Base-by-base conservation (phyloP, 192 early-diverging fungal species). In the Backusella australiensis region DNA sequence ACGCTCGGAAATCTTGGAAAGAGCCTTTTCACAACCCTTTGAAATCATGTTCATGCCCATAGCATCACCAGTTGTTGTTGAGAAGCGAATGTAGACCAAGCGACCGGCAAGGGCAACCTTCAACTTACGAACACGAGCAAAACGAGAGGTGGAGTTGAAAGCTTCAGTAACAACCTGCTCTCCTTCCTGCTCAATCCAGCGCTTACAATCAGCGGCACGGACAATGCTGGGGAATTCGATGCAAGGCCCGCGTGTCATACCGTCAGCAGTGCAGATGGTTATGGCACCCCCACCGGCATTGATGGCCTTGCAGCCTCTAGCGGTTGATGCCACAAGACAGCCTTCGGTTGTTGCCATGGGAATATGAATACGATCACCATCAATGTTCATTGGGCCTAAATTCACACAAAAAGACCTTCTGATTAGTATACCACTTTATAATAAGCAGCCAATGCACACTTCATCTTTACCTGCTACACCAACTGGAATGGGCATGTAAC, bases 41-140 rank as follows among this genome's bases (percentile, higher is more conserved):
- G 96, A 97, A 56, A 97, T 96, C 96, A 98, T 97, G 82, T 97
- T 97, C 96, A 97, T 97, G 29, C 96, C 96, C 96, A 98, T 98
- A 5, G 96, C 96, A 83, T 98, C 96, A 68, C 96, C 96, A 1
- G 96, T 98, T 0, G 91, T 87, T 1, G 96, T 95, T 0, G 93
- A 85, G 85, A 98, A 98, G 29, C 96, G 93, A 72, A 98, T 91
- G 68, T 87, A 98, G 1, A 96, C 85, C 49, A 96, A 82, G 34
- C 91, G 87, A 9, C 96, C 96, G 39, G 95, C 94, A 15, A 97
- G 67, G 8, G 92, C 90, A 14, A 93, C 85, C 87, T 98, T 97
- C 46, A 98, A 86, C 65, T 83, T 84, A 56, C 89, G 92, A 69
- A 98, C 86, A 80, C 90, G 88, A 21, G 95, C 96, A 83, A 97